Conservation (phyloP, 2,329 filamentous ascomycete species). For the Dactylonectria estremocensis region DNA sequence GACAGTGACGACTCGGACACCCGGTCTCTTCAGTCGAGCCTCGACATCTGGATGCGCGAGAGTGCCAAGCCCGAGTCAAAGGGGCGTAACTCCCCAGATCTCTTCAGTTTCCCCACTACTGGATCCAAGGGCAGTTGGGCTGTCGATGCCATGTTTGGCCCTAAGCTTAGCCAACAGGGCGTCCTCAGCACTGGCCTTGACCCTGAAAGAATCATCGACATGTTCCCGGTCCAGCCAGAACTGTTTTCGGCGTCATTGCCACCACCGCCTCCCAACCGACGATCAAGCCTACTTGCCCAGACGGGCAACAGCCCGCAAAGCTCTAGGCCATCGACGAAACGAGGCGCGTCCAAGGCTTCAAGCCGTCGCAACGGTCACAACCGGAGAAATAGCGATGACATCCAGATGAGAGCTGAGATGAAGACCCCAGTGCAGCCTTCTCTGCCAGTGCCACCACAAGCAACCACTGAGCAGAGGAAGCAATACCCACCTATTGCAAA, state of each 20-base stretch:
- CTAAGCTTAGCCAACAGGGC: constrained; percentile 38
- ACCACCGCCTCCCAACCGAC: constrained; percentile 66
- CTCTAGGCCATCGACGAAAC: constrained; percentile 35
- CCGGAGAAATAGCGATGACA: constrained; percentile 52
- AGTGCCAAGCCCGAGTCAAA: constrained; percentile 59
- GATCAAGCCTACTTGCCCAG: constrained; percentile 68
- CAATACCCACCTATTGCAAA: constrained; percentile 64
- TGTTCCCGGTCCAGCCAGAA: constrained; percentile 60
- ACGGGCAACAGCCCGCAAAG: constrained; percentile 52
- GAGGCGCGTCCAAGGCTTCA: constrained; percentile 34
- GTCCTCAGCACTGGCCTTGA: constrained; percentile 44
- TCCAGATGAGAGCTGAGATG: constrained; percentile 45
- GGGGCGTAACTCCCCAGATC: constrained; percentile 62
- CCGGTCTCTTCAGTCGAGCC: constrained; percentile 63
- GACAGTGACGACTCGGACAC: constrained; percentile 59
- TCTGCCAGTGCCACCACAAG: constrained; percentile 32
- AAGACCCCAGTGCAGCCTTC: constrained; percentile 47
- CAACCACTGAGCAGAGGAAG: constrained; percentile 52
- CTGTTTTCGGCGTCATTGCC: constrained; percentile 56
- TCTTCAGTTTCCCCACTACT: constrained; percentile 67
- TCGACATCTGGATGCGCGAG: constrained; percentile 73
- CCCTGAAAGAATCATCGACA: constrained; percentile 62
- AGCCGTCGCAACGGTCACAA: constrained; percentile 35
- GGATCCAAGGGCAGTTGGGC: constrained; percentile 61
- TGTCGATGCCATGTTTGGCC: constrained; percentile 63